Evolutionary conservation across 129 eudicot genomes (phyloP), one percentile per base, ranked within the genome.

Genomic region (Deinandra increscens): DNA sequence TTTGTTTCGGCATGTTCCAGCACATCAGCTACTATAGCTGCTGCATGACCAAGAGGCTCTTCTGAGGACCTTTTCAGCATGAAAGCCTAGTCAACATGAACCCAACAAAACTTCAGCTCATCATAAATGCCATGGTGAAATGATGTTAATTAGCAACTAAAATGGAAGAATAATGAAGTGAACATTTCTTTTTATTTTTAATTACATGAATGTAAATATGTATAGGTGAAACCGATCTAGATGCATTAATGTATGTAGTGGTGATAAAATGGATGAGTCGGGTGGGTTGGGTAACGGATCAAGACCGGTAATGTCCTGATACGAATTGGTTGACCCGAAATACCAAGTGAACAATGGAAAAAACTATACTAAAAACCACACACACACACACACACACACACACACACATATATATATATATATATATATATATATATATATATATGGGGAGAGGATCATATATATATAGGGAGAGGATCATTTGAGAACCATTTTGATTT

Each of bases 41-140:
- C 95, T 9, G 98, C 98, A 81, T 93, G 98, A 34, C 98, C 98
- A 39, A 89, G 95, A 43, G 98, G 95, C 64, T 93, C 98, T 79
- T 93, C 98, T 20, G 84, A 75, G 23, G 95, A 91, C 68, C 96
- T 84, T 81, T 81, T 93, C 81, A 93, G 72, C 98, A 93, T 87
- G 82, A 93, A 93, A 4, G 98, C 92, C 98, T 93, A 41, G 13
- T 61, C 7, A 45, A 58, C 19, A 59, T 68, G 14, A 31, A 55
- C 19, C 22, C 38, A 53, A 33, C 10, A 56, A 56, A 22, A 55
- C 61, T 55, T 55, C 36, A 55, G 34, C 61, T 55, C 61, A 10
- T 55, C 0, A 55, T 10, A 9, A 10, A 3, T 9, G 17, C 17
- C 61, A n/a, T 6, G 15, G 62, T 23, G 7, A 55, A 8, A 26